phyloP scores from a whole-genome alignment of 441 rosid genomes.

The Bruguiera hainesii region DNA sequence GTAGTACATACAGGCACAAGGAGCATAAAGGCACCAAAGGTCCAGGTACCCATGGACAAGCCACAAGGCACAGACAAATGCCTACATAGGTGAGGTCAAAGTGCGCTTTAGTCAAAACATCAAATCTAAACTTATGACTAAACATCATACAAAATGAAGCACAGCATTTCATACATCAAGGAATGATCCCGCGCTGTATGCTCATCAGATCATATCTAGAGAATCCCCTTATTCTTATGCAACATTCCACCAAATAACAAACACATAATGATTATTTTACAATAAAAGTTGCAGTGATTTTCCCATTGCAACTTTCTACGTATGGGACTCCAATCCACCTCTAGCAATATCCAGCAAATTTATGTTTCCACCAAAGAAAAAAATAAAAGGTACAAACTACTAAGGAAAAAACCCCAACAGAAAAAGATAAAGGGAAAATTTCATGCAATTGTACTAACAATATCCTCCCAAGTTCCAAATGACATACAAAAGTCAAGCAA shows the following conservation, averaged over 20 bases:
- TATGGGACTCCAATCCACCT: slow-evolving; percentile 1
- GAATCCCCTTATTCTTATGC: slow-evolving; percentile 1
- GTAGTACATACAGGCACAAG: too few species aligned
- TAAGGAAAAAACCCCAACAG: neutral
- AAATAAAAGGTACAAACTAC: neutral
- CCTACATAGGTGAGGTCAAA: neutral
- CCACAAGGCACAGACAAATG: too few species aligned
- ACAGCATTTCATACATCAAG: neutral
- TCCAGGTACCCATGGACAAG: too few species aligned
- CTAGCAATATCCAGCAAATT: neutral
- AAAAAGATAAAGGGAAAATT: too few species aligned
- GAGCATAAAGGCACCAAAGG: too few species aligned
- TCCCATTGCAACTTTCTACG: neutral
- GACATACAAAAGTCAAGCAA: too few species aligned
- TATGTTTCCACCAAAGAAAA: neutral
- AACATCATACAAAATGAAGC: too few species aligned
- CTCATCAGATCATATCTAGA: neutral
- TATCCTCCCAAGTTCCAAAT: too few species aligned
- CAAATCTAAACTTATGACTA: neutral
- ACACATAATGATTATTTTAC: neutral
- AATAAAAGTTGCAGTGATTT: neutral
- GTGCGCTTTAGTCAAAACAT: neutral
- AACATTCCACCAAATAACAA: slow-evolving; percentile 2
- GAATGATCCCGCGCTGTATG: too few species aligned
- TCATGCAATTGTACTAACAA: too few species aligned